These are phyloP conservation scores for Prunus padus DNA, from an alignment of 306 rosid genomes.

Conservation along the genomic window DNA sequence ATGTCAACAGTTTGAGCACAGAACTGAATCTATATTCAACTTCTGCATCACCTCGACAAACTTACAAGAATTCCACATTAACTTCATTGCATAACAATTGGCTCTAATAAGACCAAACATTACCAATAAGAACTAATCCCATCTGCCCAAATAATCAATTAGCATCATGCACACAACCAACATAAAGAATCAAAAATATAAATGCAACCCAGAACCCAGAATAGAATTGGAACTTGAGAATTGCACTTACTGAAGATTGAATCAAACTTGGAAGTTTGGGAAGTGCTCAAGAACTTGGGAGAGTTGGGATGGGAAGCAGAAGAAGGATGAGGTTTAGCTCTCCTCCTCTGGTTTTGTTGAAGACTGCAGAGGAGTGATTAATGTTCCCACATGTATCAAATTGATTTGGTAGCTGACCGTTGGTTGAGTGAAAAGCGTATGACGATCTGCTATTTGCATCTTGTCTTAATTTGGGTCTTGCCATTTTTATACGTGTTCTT, in stretches of 20 bases:
- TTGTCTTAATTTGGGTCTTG: constrained; percentile 13
- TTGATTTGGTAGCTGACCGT: constrained; percentile 50
- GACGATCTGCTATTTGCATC: background rate
- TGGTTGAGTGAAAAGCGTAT: constrained; percentile 42
- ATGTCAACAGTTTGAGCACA: background rate
- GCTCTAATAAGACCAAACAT: background rate
- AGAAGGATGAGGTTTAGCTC: constrained; percentile 10
- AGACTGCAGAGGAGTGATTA: constrained; percentile 4
- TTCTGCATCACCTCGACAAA: background rate
- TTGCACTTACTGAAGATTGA: constrained; percentile 33
- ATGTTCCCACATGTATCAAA: constrained; percentile 12
- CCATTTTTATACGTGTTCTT: constrained; percentile 21
- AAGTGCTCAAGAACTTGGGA: background rate
- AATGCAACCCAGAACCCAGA: background rate
- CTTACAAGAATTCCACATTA: background rate
- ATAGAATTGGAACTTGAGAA: background rate
- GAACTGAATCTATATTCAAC: background rate
- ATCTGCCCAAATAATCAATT: background rate
- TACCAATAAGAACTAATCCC: background rate
- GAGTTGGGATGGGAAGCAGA: background rate
- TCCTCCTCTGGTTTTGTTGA: background rate
- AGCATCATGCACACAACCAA: background rate
- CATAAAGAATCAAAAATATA: background rate
- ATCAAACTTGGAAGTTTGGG: background rate
- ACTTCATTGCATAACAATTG: background rate